These are phyloP conservation scores for Chenopodium berlandieri DNA, from an alignment of 148 eudicot species.

Conservation along the genomic window DNA sequence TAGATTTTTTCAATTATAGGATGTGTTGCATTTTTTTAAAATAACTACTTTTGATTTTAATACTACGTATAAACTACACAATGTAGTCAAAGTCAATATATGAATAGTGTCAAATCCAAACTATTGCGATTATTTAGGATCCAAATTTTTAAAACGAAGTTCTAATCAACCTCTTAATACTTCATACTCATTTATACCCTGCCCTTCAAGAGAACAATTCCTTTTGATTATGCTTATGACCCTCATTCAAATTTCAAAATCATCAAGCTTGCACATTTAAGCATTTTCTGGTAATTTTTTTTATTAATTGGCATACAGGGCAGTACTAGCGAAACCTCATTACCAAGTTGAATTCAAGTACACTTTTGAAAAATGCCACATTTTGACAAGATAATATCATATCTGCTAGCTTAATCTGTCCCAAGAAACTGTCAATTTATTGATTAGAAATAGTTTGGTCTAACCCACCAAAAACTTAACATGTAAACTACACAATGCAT, in stretches of 20 bases:
- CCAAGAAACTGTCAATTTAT: not conserved
- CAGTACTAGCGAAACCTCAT: not conserved
- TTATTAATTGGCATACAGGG: not conserved
- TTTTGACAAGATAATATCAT: not conserved
- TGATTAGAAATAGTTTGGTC: not conserved
- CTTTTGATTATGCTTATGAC: not conserved
- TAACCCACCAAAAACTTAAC: not conserved
- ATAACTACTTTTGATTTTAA: too few species aligned
- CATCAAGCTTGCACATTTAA: not conserved
- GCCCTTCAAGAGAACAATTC: not conserved
- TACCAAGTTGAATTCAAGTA: not conserved
- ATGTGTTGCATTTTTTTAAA: too few species aligned
- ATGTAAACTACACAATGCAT: not conserved
- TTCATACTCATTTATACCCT: too few species aligned
- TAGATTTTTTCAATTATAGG: too few species aligned
- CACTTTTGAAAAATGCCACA: not conserved
- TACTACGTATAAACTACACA: too few species aligned
- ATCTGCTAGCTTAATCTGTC: not conserved
- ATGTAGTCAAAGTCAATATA: too few species aligned
- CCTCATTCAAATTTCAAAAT: conserved; percentile 4
- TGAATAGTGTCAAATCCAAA: too few species aligned
- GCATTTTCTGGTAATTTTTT: not conserved
- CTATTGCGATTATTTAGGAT: too few species aligned
- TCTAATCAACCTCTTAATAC: too few species aligned
- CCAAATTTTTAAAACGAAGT: too few species aligned